These are phyloP conservation scores for Trichoderma atrobrunneum DNA, from an alignment of 2,329 filamentous ascomycete genomes.

Conservation along the genomic window DNA sequence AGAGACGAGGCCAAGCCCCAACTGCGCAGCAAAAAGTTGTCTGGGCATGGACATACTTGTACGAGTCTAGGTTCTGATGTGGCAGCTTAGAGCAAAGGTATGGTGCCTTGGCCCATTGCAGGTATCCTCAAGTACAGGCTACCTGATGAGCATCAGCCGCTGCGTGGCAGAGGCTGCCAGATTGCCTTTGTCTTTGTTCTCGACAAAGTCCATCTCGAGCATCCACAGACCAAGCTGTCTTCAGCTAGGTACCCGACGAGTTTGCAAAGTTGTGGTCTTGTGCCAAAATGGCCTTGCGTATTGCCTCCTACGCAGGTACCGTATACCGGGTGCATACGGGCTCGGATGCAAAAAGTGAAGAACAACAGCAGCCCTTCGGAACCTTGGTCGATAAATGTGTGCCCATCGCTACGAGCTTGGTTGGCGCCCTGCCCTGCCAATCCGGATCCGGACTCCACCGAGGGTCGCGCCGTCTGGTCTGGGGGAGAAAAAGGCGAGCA, in stretches of 20 bases:
- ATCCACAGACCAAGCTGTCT: background rate
- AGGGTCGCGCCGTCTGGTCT: constrained; percentile 24
- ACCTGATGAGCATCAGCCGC: background rate
- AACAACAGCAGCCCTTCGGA: background rate
- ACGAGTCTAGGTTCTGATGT: constrained; percentile 4
- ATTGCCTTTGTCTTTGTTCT: background rate
- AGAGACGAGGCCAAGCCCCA: constrained; percentile 9
- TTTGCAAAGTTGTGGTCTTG: background rate
- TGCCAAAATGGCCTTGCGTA: background rate
- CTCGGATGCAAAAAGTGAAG: background rate
- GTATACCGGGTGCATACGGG: background rate
- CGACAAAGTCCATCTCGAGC: background rate
- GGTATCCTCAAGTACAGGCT: background rate
- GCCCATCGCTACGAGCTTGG: constrained; percentile 11
- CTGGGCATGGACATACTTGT: background rate
- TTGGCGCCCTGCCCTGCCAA: constrained; percentile 16
- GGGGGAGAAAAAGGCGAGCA: constrained; percentile 27
- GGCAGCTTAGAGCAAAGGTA: constrained; percentile 17
- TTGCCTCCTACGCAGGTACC: background rate
- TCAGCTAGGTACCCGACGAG: background rate
- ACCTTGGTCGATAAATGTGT: background rate
- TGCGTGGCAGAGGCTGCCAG: background rate
- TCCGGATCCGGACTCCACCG: constrained; percentile 38
- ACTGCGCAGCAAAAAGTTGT: background rate
- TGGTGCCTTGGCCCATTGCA: background rate